A percentile compares a stretch with the other conserved stretches of the same genome.
These are phyloP conservation scores for Ceratonia siliqua DNA, from an alignment of 306 rosid species.

Conservation along the genomic window DNA sequence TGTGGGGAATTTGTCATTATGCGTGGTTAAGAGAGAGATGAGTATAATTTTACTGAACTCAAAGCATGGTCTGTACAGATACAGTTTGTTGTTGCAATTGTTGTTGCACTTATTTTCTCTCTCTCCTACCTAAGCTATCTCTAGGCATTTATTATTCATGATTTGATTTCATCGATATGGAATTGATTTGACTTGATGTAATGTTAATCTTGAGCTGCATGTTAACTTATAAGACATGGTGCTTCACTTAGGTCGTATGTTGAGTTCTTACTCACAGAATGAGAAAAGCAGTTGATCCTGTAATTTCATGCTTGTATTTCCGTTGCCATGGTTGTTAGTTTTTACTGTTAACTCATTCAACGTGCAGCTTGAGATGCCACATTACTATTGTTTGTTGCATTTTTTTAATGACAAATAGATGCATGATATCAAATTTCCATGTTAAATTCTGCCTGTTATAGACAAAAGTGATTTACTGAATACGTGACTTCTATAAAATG, in stretches of 20 bases:
- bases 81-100: background rate
- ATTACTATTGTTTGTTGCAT: background rate
- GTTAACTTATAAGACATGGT: background rate
- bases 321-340: background rate
- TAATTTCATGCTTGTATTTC: background rate
- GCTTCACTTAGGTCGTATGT: background rate
- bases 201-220: background rate
- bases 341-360: background rate
- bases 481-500: constrained; percentile 18
- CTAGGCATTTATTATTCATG: background rate
- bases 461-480: background rate
- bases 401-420: background rate
- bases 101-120: background rate
- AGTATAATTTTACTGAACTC: too few relatives aligned
- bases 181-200: background rate
- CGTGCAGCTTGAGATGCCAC: background rate
- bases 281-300: background rate
- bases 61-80: too few relatives aligned
- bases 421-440: background rate
- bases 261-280: background rate
- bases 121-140: background rate
- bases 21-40: too few relatives aligned
- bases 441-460: background rate
- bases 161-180: background rate
- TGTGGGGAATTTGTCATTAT: too few relatives aligned